These are phyloP conservation scores for Blastocystis sp. DNA, from an alignment of 352 stramenopile species.

Conservation along the genomic window DNA sequence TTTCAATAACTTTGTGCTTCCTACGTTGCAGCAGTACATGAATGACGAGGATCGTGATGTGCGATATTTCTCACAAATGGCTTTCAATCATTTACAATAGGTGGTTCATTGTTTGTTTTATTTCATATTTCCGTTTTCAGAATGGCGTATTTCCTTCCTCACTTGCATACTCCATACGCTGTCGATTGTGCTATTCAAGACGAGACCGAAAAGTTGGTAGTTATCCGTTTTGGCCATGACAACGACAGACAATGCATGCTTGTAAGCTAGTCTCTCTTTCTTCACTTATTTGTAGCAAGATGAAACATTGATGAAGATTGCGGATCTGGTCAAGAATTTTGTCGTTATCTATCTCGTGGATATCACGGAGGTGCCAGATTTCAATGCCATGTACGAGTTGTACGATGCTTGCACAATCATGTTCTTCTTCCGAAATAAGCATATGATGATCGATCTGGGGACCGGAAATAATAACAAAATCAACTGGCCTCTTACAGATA, in stretches of 20 bases:
- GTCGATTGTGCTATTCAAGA: constrained; percentile 97
- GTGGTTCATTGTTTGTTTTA: background rate
- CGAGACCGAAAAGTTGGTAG: constrained; percentile 93
- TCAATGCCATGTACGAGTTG: constrained; percentile 99
- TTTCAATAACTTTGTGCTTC: background rate
- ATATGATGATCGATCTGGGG: constrained; percentile 99
- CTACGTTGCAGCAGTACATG: background rate
- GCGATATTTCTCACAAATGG: background rate
- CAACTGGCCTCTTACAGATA: constrained; percentile 91
- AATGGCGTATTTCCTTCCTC: constrained; percentile 94
- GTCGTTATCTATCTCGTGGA: constrained; percentile 92
- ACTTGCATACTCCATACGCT: constrained; percentile 90
- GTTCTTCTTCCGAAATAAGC: constrained; percentile 99
- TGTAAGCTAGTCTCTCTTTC: constrained; percentile 84
- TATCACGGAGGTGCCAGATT: constrained; percentile 90
- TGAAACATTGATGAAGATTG: constrained; percentile 68
- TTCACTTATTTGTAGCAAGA: constrained; percentile 52
- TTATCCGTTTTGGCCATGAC: constrained; percentile 96
- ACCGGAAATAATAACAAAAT: constrained; percentile 99
- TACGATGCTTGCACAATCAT: constrained; percentile 93
- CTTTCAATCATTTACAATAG: background rate
- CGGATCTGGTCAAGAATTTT: constrained; percentile 98
- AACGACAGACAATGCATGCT: constrained; percentile 94
- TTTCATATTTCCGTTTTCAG: background rate
- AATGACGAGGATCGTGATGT: constrained; percentile 25